Base-by-base conservation (phyloP, 129 eudicot genomes). In the Saussurea involucrata region DNA sequence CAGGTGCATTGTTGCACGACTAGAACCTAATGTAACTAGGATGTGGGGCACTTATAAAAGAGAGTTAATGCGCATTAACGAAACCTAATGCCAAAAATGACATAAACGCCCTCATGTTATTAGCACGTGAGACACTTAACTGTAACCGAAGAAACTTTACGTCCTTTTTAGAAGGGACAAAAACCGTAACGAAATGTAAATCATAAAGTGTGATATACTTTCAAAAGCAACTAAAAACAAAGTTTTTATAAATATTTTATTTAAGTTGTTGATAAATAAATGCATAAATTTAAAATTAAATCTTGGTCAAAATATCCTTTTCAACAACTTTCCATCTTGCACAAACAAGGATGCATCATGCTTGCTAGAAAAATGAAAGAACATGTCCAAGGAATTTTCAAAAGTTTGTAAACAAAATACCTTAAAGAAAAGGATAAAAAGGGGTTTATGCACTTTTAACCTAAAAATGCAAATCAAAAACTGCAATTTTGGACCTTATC, bases 401-500 rank as follows among this genome's bases (percentile, higher is more conserved):
- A 79, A 79, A 79, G 68, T 31, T 44, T 49, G 58, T 79, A 31
- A 79, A 63, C 83, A 72, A 61, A 64, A 31, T 72, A 65, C 78
- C 66, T 4, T 13, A 71, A 63, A 29, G 72, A 72, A 72, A 21
- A 1, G 77, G 78, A 64, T 72, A 63, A 64, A 22, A 79, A 63
- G 68, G 66, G 34, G n/a, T 63, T 17, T 49, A 76, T 21, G 28
- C n/a, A 5, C 21, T 58, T 44, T 44, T 37, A 8, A 78, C 40
- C 67, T n/a, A 20, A 77, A 55, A 34, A 6, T 69, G 63, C 69
- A 69, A 37, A 24, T 36, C 66, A 36, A 27, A 49, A 60, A 8
- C n/a, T 31, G n/a, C 13, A 25, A 29, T 18, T 18, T 32, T 7
- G 37, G 58, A 79, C 10, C 61, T 73, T 57, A 53, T 20, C 7